phyloP scores from a whole-genome alignment of 768 basidiomycete species.

The Lactarius hengduanensis region DNA sequence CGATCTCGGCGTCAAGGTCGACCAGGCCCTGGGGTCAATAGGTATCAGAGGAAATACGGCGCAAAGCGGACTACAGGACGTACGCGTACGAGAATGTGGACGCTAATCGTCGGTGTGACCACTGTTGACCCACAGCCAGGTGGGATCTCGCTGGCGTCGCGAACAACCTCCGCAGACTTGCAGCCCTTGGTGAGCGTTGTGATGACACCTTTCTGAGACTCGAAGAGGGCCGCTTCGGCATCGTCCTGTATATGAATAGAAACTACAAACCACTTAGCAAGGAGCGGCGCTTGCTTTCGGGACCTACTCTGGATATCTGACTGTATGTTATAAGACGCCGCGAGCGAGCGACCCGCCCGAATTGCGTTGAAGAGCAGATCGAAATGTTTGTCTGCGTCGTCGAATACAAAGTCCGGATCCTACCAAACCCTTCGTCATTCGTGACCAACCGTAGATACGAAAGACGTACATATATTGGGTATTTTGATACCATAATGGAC shows the following conservation, averaged over 20 bases:
- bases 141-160: constrained; percentile 66
- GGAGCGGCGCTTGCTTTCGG: background rate
- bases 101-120: constrained; percentile 69
- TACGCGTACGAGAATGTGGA: constrained; percentile 86
- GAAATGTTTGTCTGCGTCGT: constrained; percentile 79
- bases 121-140: constrained; percentile 84
- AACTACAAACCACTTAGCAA: constrained; percentile 45
- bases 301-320: constrained; percentile 74
- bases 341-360: constrained; percentile 77
- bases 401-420: constrained; percentile 61
- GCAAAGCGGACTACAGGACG: constrained; percentile 29
- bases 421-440: constrained; percentile 32
- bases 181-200: constrained; percentile 85
- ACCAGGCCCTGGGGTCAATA: constrained; percentile 68
- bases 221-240: constrained; percentile 63
- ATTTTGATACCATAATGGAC: constrained; percentile 88
- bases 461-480: constrained; percentile 70
- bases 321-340: constrained; percentile 87
- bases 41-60: background rate
- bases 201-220: constrained; percentile 73
- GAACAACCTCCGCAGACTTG: constrained; percentile 69
- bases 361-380: constrained; percentile 75
- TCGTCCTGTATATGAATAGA: constrained; percentile 71
- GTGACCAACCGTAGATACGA: background rate
- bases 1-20: constrained; percentile 83